Evolutionary conservation across 768 basidiomycete genomes (phyloP).

Genomic region (Tylopilus cervinicoccineus): DNA sequence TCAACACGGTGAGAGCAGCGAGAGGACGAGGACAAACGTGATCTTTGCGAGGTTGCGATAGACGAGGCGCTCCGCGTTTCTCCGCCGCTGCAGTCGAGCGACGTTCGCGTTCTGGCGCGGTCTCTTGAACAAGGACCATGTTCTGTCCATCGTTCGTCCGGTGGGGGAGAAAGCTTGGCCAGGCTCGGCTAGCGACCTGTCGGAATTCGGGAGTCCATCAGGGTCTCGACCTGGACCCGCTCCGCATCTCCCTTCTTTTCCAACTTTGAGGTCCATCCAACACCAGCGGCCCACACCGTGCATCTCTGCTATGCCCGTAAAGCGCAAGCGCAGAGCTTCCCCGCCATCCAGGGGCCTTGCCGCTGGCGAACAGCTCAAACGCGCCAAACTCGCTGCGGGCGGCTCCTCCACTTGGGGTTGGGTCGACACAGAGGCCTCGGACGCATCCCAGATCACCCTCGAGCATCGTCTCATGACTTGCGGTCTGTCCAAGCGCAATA

Average conservation of each 20-base stretch:
- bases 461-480: slow-evolving; percentile 67
- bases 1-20: not conserved
- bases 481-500: slow-evolving; percentile 54
- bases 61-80: slow-evolving; percentile 32
- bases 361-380: slow-evolving; percentile 62
- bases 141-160: slow-evolving; percentile 24
- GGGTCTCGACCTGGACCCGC: slow-evolving; percentile 11
- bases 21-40: slow-evolving; percentile 20
- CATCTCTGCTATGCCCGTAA: slow-evolving; percentile 44
- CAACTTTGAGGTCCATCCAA: slow-evolving; percentile 1
- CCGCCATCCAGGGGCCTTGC: slow-evolving; percentile 47
- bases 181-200: slow-evolving; percentile 10
- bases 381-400: slow-evolving; percentile 45
- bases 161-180: too few species aligned
- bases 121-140: slow-evolving; percentile 15
- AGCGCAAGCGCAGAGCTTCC: slow-evolving; percentile 54
- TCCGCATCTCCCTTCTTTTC: slow-evolving; percentile 9
- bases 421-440: slow-evolving; percentile 64
- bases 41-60: slow-evolving; percentile 30
- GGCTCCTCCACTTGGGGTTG: slow-evolving; percentile 68
- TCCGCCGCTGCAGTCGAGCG: slow-evolving; percentile 45
- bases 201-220: slow-evolving; percentile 23
- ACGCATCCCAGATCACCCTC: slow-evolving; percentile 54
- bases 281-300: not conserved
- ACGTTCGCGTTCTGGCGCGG: slow-evolving; percentile 30